Evolutionary conservation across 2,329 filamentous ascomycete species (phyloP).

Genomic region (Colletotrichum tanaceti): DNA sequence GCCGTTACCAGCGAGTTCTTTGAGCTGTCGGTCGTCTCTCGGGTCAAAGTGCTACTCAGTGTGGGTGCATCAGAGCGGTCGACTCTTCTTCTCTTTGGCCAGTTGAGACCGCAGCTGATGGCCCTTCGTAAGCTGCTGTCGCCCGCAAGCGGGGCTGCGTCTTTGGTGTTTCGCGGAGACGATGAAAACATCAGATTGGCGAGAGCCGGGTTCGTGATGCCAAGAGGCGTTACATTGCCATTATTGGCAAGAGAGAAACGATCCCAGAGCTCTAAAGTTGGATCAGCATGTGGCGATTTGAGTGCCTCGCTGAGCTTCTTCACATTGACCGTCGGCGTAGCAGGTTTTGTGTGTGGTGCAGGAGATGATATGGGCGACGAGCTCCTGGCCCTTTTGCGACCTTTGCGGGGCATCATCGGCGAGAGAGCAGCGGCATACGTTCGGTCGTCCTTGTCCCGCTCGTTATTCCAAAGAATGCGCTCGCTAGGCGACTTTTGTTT

Average conservation of each 20-base stretch:
- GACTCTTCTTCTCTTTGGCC: slow-evolving; percentile 76
- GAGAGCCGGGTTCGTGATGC: slow-evolving; percentile 67
- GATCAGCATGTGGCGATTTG: slow-evolving; percentile 76
- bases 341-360: slow-evolving; percentile 55
- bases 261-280: slow-evolving; percentile 81
- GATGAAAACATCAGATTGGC: slow-evolving; percentile 77
- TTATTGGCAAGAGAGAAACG: slow-evolving; percentile 70
- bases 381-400: slow-evolving; percentile 77
- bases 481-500: slow-evolving; percentile 68
- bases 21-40: slow-evolving; percentile 61
- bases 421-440: slow-evolving; percentile 56
- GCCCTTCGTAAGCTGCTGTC: slow-evolving; percentile 69
- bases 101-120: slow-evolving; percentile 76
- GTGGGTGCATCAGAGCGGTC: slow-evolving; percentile 58
- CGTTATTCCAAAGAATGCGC: slow-evolving; percentile 70
- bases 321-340: slow-evolving; percentile 64
- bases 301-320: slow-evolving; percentile 68
- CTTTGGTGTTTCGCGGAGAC: slow-evolving; percentile 70
- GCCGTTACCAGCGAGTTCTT: slow-evolving; percentile 70
- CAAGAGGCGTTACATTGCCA: slow-evolving; percentile 55
- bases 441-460: slow-evolving; percentile 58
- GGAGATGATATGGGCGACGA: slow-evolving; percentile 80
- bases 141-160: slow-evolving; percentile 53
- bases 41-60: slow-evolving; percentile 49
- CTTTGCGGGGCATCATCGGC: slow-evolving; percentile 62